Conservation (phyloP, 257 asterid genomes). For the Solanum neorickii region DNA sequence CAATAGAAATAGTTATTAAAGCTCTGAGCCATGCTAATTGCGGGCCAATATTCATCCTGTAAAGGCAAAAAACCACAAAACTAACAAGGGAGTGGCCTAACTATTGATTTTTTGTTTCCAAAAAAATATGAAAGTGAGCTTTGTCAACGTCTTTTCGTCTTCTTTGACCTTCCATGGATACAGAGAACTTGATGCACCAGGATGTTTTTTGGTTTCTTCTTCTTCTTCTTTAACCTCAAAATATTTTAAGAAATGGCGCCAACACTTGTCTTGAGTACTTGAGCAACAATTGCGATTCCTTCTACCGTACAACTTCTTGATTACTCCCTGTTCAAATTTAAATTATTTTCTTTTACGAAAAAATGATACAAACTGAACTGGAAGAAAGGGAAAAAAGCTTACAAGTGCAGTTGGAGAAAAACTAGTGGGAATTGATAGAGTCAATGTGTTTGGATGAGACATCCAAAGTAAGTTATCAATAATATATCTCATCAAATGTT, state of each 20-base stretch:
- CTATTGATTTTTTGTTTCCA: not conserved
- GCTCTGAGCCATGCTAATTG: not conserved
- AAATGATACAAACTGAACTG: not conserved
- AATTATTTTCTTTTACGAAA: not conserved
- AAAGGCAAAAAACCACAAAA: not conserved
- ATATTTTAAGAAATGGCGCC: not conserved
- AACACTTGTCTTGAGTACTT: not conserved
- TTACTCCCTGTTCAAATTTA: not conserved
- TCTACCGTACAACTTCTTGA: not conserved
- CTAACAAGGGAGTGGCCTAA: not conserved
- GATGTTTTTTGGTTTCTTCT: not conserved
- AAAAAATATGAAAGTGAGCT: not conserved
- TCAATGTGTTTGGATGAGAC: not conserved
- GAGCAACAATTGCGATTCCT: not conserved
- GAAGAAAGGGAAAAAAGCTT: not conserved
- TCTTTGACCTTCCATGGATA: not conserved
- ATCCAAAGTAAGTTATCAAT: not conserved
- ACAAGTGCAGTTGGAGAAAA: not conserved
- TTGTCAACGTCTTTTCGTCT: not conserved
- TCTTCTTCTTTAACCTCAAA: not conserved
- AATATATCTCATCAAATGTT: not conserved
- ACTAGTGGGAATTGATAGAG: not conserved
- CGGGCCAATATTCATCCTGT: not conserved
- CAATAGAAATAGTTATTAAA: not conserved
- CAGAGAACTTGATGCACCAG: not conserved